Conservation (phyloP, 2,329 filamentous ascomycete genomes). For the Parasarocladium wereldwijsianum region DNA sequence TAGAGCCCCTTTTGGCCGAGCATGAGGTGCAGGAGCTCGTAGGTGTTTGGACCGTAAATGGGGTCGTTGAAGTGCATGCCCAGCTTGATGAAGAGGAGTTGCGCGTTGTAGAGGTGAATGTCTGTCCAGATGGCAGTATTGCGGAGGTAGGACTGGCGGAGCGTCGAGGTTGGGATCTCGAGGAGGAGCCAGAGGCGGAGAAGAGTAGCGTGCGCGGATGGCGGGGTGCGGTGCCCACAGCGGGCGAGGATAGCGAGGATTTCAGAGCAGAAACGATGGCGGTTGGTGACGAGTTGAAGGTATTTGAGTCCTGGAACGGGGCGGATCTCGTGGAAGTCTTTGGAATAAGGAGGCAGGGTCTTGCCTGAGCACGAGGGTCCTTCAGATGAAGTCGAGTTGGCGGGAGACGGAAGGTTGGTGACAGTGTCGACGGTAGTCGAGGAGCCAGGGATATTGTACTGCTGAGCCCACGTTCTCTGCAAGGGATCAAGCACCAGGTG, state of each 20-base stretch:
- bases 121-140: slow-evolving; percentile 40
- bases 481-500: slow-evolving; percentile 47
- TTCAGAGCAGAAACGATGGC: slow-evolving; percentile 40
- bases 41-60: slow-evolving; percentile 32
- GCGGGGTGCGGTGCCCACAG: slow-evolving; percentile 41
- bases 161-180: slow-evolving; percentile 43
- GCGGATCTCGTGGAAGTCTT: slow-evolving; percentile 19
- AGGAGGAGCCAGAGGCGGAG: slow-evolving; percentile 62
- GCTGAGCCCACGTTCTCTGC: slow-evolving; percentile 21
- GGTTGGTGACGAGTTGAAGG: slow-evolving; percentile 49
- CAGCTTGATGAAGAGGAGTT: slow-evolving; percentile 58
- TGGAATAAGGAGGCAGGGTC: no score
- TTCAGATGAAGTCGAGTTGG: no score
- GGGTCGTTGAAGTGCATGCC: slow-evolving; percentile 56
- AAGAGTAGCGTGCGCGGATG: slow-evolving; percentile 28
- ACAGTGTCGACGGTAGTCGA: neutral
- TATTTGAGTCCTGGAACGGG: slow-evolving; percentile 50
- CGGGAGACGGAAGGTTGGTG: no score
- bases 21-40: slow-evolving; percentile 39
- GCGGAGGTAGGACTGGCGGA: slow-evolving; percentile 39
- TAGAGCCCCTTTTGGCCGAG: slow-evolving; percentile 42
- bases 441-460: neutral
- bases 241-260: slow-evolving; percentile 47
- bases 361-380: no score
- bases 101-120: slow-evolving; percentile 43